Conservation (phyloP, 331 rosid species). For the Quercus lobata region DNA sequence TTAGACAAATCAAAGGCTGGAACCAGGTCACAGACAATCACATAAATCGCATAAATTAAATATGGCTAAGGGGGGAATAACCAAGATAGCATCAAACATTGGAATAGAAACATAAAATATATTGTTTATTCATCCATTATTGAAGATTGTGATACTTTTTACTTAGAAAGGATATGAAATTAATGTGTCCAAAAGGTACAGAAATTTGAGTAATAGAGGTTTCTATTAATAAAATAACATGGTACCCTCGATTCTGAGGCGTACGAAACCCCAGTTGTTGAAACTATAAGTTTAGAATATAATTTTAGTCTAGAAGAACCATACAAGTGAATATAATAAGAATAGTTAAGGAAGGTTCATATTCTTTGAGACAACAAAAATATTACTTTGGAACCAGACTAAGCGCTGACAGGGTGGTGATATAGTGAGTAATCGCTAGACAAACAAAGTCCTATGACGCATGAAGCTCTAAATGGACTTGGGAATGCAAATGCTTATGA, state of each 20-base stretch:
- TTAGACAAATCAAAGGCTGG: slow-evolving; percentile 26
- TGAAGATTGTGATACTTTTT: slow-evolving; percentile 27
- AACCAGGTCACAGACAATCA: slow-evolving; percentile 33
- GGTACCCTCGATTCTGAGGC: slow-evolving; percentile 32
- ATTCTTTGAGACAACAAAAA: slow-evolving; percentile 33
- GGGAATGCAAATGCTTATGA: slow-evolving; percentile 51
- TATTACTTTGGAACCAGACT: slow-evolving; percentile 29
- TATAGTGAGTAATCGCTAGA: slow-evolving; percentile 38
- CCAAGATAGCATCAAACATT: slow-evolving; percentile 52
- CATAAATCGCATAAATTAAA: slow-evolving; percentile 14
- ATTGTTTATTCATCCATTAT: slow-evolving; percentile 36
- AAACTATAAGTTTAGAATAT: slow-evolving; percentile 25
- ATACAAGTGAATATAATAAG: slow-evolving; percentile 28
- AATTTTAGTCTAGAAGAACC: slow-evolving; percentile 37
- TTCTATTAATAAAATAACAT: slow-evolving; percentile 41
- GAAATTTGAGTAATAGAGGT: slow-evolving; percentile 52
- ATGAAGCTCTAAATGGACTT: slow-evolving; percentile 42
- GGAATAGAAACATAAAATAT: slow-evolving; percentile 79
- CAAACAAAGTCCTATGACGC: slow-evolving; percentile 29
- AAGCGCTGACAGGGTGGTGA: slow-evolving; percentile 49
- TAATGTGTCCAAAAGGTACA: slow-evolving; percentile 54
- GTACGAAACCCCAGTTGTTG: slow-evolving; percentile 34
- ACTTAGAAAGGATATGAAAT: slow-evolving; percentile 30
- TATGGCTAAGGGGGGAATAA: not conserved
- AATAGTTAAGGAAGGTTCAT: slow-evolving; percentile 32